Conservation (phyloP, 495 filamentous ascomycete genomes). For the Pseudomonodictys pantanalensis region DNA sequence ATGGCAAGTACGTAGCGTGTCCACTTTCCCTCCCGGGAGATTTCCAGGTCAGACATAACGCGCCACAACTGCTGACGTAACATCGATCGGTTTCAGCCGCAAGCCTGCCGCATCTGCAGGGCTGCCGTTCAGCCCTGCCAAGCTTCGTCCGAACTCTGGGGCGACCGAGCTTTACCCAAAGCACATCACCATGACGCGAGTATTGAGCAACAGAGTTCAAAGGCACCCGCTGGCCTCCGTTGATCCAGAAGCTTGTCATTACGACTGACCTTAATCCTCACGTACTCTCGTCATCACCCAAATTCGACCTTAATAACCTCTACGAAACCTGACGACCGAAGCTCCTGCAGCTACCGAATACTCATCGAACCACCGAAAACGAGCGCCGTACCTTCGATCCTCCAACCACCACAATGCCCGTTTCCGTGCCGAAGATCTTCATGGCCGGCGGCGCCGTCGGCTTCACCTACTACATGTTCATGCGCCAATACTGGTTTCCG, state of each 20-base stretch:
- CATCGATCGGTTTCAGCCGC: constrained; percentile 2
- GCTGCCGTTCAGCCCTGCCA: constrained; percentile 8
- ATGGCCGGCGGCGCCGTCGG: constrained; percentile 34
- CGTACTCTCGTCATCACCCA: background rate
- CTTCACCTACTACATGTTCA: constrained; percentile 26
- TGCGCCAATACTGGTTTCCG: constrained; percentile 31
- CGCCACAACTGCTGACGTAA: constrained; percentile 5
- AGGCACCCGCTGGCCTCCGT: background rate
- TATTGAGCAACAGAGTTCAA: background rate
- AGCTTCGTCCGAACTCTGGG: background rate
- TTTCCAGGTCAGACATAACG: constrained; percentile 1
- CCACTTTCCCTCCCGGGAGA: constrained; percentile 6
- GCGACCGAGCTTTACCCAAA: constrained; percentile 3
- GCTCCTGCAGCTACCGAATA: background rate
- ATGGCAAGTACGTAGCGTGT: constrained; percentile 7
- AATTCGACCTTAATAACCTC: too few species aligned
- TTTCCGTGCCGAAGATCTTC: constrained; percentile 33
- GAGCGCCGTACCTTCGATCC: background rate
- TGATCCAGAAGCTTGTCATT: background rate
- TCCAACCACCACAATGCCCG: constrained; percentile 2
- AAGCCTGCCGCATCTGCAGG: background rate
- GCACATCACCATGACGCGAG: constrained; percentile 16
- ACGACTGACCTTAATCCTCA: background rate
- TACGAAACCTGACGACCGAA: too few species aligned
- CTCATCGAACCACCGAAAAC: background rate